phyloP scores from a whole-genome alignment of 2,329 filamentous ascomycete genomes.

The Colletotrichum theobromicola region DNA sequence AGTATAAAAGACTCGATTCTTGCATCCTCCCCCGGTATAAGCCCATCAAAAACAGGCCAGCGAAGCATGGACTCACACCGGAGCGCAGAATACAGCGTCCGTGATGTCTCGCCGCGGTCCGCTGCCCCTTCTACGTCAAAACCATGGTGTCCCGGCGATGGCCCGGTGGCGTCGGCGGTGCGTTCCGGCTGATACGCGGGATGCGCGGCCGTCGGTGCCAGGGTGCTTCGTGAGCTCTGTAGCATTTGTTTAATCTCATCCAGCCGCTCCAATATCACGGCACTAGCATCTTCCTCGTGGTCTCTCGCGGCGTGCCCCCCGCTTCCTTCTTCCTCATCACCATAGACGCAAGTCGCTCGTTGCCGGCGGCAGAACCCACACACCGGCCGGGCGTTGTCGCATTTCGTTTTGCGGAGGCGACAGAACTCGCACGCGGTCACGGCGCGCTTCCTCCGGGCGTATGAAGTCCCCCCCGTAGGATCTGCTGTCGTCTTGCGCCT shows the following conservation, averaged over 20 bases:
- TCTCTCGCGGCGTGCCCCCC: no score
- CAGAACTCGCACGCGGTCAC: constrained; percentile 11
- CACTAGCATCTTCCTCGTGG: background rate
- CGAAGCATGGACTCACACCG: constrained; percentile 19
- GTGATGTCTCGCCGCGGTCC: background rate
- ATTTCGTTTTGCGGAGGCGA: constrained; percentile 11
- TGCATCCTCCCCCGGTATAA: constrained; percentile 6
- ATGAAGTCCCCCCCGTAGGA: fast-evolving
- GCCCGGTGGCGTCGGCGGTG: background rate
- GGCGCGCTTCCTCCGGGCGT: constrained; percentile 2
- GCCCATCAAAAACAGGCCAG: constrained; percentile 8
- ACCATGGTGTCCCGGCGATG: background rate
- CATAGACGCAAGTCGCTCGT: constrained; percentile 5
- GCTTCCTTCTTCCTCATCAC: background rate
- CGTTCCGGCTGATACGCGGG: background rate
- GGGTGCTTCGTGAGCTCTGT: background rate
- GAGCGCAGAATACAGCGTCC: background rate
- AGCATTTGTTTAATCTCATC: constrained; percentile 10
- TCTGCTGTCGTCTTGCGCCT: background rate
- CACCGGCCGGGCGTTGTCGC: background rate
- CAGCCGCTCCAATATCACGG: background rate
- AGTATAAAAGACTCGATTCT: constrained; percentile 17
- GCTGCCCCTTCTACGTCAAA: background rate
- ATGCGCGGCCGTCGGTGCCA: background rate
- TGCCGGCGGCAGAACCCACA: constrained; percentile 14